A percentile compares a stretch with the other conserved stretches of the same genome.
Evolutionary conservation across 1,284 basidiomycete species (phyloP).

Genomic region (Cystobasidium sp.): DNA sequence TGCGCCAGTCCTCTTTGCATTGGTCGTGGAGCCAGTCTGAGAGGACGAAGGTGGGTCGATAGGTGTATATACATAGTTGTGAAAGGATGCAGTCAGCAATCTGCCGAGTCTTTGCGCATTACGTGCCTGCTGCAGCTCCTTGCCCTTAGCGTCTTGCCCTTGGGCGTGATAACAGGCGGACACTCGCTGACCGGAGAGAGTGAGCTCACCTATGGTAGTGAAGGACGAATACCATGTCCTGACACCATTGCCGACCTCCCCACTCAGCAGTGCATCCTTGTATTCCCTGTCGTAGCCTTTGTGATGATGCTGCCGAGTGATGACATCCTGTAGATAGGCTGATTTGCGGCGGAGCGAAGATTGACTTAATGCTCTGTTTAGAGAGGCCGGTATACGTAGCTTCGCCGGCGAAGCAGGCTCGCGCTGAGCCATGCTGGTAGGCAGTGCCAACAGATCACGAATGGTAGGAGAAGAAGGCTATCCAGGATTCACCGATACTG

Average conservation of each 20-base stretch:
- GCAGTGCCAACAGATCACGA: background rate
- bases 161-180: too few species aligned
- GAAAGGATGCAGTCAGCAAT: background rate
- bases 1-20: conserved; percentile 57
- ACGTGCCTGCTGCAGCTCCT: too few species aligned
- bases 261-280: conserved; percentile 44
- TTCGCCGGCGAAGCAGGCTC: conserved; percentile 3
- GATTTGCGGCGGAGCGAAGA: conserved; percentile 40
- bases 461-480: too few species aligned
- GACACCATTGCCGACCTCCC: conserved; percentile 49
- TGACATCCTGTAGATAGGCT: conserved; percentile 41
- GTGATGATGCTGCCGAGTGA: conserved; percentile 43
- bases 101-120: too few species aligned
- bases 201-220: conserved; percentile 44
- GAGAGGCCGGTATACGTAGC: conserved; percentile 14
- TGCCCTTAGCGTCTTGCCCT: too few species aligned
- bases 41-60: background rate
- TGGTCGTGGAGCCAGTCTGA: conserved; percentile 58
- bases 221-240: conserved; percentile 50
- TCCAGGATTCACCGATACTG: too few species aligned
- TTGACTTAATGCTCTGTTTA: conserved; percentile 25
- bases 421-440: background rate
- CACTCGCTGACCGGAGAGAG: too few species aligned
- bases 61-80: background rate
- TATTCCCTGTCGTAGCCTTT: conserved; percentile 52